Percentiles rank a stretch among this genome's conserved stretches.
Evolutionary conservation across 208 protist species (phyloP).

Genomic region (Phytomonas serpens): DNA sequence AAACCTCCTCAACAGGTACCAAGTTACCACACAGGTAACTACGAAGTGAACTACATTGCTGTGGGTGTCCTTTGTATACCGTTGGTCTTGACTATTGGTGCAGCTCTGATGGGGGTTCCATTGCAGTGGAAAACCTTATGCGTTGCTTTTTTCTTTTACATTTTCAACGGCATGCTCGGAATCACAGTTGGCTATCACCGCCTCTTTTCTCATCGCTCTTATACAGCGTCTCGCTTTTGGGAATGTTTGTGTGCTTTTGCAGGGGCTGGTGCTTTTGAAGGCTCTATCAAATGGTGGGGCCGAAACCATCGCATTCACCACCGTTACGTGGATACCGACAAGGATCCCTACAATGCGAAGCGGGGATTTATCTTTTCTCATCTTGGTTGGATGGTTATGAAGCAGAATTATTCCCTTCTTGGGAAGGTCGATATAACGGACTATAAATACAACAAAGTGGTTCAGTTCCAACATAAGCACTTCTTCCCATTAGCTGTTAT

Average conservation of each 20-base stretch:
- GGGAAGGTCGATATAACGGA: conserved; percentile 81
- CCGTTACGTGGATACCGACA: conserved; percentile 85
- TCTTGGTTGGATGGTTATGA: conserved; percentile 91
- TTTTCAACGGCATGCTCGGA: conserved; percentile 82
- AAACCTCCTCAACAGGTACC: conserved; percentile 36
- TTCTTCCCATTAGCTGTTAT: conserved; percentile 82
- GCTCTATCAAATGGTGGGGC: conserved; percentile 84
- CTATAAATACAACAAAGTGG: conserved; percentile 73
- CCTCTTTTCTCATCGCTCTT: conserved; percentile 85
- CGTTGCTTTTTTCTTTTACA: conserved; percentile 55
- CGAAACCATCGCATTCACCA: conserved; percentile 91
- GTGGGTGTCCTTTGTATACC: conserved; percentile 54
- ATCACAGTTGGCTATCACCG: conserved; percentile 89
- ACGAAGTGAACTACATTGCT: conserved; percentile 75
- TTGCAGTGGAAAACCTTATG: conserved; percentile 67
- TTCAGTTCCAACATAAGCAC: conserved; percentile 83
- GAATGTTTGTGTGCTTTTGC: conserved; percentile 72
- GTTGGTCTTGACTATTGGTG: conserved; percentile 21
- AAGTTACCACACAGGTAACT: conserved; percentile 51
- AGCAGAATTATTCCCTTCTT: conserved; percentile 79
- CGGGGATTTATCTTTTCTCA: conserved; percentile 87
- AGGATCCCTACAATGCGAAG: conserved; percentile 88
- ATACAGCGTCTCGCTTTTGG: conserved; percentile 41
- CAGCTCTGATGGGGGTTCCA: conserved; percentile 33
- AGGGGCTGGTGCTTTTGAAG: conserved; percentile 85